A percentile compares a stretch with the other conserved stretches of the same genome.
Evolutionary conservation across 2,329 filamentous ascomycete genomes (phyloP).

Genomic region (Aspergillus ochraceus): DNA sequence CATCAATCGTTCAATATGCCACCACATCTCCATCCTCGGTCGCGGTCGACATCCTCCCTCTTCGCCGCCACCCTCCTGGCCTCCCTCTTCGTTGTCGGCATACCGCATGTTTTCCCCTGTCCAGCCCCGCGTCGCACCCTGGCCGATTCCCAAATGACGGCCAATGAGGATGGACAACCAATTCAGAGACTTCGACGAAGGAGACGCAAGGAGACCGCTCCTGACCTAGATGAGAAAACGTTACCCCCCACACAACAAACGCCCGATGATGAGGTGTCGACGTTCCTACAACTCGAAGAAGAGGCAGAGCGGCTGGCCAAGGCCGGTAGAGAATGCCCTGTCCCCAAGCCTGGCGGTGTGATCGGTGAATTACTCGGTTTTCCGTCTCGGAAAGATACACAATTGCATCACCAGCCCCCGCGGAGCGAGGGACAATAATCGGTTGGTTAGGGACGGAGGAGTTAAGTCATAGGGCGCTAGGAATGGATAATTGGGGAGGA

Average conservation of each 20-base stretch:
- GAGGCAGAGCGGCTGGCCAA: constrained; percentile 43
- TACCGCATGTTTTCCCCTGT: constrained; percentile 89
- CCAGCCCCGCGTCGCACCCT: constrained; percentile 75
- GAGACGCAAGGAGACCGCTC: constrained; percentile 32
- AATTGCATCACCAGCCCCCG: constrained; percentile 11
- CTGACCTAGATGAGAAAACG: constrained; percentile 14
- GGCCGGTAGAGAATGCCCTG: constrained; percentile 74
- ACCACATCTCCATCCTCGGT: constrained; percentile 85
- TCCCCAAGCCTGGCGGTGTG: constrained; percentile 83
- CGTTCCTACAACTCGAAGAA: constrained; percentile 43
- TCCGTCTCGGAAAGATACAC: constrained; percentile 39
- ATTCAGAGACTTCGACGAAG: constrained; percentile 37
- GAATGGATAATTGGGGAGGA: neutral
- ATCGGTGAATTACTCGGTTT: constrained; percentile 76
- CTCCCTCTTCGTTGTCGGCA: constrained; percentile 86
- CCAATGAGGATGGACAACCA: constrained; percentile 45
- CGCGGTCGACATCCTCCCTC: constrained; percentile 86
- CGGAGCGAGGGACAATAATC: neutral
- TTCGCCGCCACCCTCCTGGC: constrained; percentile 90
- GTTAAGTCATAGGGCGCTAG: neutral
- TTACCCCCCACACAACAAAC: constrained; percentile 18
- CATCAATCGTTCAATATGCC: constrained; percentile 59
- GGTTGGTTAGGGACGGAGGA: neutral
- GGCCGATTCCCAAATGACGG: constrained; percentile 63
- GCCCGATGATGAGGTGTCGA: constrained; percentile 45